Conservation (phyloP, 2,329 filamentous ascomycete genomes). For the Calonectria pteridis region DNA sequence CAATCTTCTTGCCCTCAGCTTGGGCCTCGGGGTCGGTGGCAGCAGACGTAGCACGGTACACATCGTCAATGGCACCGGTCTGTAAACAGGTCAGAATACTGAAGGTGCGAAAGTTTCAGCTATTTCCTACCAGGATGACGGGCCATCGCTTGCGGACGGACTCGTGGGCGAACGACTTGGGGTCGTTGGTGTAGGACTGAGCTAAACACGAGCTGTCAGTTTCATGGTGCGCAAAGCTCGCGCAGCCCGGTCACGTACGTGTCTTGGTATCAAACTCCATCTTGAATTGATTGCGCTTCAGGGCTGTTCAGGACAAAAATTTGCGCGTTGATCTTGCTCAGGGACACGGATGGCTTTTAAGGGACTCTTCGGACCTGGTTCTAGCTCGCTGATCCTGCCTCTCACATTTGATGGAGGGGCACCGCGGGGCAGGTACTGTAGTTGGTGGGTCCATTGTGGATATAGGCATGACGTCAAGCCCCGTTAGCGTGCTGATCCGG, state of each 20-base stretch:
- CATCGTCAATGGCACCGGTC: constrained; percentile 94
- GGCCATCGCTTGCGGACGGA: constrained; percentile 94
- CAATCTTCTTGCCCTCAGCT: constrained; percentile 87
- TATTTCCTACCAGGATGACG: constrained; percentile 80
- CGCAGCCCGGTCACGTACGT: constrained; percentile 62
- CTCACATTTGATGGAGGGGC: constrained; percentile 39
- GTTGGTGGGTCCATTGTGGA: constrained; percentile 37
- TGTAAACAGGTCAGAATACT: constrained; percentile 50
- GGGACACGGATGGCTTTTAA: constrained; percentile 25
- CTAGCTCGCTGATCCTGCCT: constrained; percentile 12
- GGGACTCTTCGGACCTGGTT: constrained; percentile 23
- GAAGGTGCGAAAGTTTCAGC: not conserved
- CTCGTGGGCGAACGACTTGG: constrained; percentile 85
- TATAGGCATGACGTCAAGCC: constrained; percentile 44
- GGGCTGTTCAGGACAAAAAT: constrained; percentile 1
- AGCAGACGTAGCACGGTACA: constrained; percentile 79
- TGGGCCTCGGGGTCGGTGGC: constrained; percentile 72
- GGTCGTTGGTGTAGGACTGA: constrained; percentile 83
- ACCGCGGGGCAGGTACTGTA: constrained; percentile 42
- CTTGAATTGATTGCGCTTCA: constrained; percentile 17
- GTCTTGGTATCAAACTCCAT: constrained; percentile 85
- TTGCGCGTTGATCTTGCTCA: constrained; percentile 20
- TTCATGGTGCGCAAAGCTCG: not conserved
- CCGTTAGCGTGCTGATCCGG: constrained; percentile 33
- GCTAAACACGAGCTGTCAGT: constrained; percentile 61